phyloP scores from a whole-genome alignment of 768 basidiomycete genomes.

The Polyporus arcularius region DNA sequence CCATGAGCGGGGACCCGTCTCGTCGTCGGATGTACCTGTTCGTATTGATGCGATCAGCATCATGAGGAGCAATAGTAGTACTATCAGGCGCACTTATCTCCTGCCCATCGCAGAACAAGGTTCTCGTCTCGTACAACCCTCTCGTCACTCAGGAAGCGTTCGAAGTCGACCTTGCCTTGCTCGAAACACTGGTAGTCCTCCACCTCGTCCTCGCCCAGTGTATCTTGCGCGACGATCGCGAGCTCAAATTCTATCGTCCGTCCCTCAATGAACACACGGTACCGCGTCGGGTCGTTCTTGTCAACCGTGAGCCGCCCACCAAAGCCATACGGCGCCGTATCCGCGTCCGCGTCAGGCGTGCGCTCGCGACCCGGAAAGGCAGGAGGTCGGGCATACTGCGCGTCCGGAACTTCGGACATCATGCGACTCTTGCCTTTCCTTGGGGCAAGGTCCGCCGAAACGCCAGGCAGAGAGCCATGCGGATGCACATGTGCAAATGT shows the following conservation, averaged over 20 bases:
- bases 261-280: constrained; percentile 65
- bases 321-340: constrained; percentile 40
- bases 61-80: neutral
- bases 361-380: constrained; percentile 26
- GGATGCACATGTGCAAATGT: constrained; percentile 38
- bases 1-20: constrained; percentile 75
- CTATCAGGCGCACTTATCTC: constrained; percentile 50
- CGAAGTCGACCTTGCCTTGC: constrained; percentile 62
- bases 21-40: constrained; percentile 74
- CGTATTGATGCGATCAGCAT: neutral
- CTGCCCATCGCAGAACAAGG: constrained; percentile 76
- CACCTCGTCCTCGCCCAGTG: constrained; percentile 43
- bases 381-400: constrained; percentile 18
- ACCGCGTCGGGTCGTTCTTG: constrained; percentile 59
- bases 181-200: constrained; percentile 60
- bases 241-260: constrained; percentile 70
- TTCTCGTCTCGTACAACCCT: constrained; percentile 58
- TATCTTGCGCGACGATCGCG: constrained; percentile 52
- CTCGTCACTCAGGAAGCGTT: constrained; percentile 66
- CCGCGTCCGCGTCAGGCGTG: constrained; percentile 22
- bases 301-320: constrained; percentile 61
- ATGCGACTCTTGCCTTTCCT: constrained; percentile 21
- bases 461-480: constrained; percentile 29
- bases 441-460: constrained; percentile 9
- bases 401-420: constrained; percentile 18